Evolutionary conservation across 805 yeast species (phyloP), one percentile per base, ranked within the genome.

Genomic region (Wickerhamiella dianesei): DNA sequence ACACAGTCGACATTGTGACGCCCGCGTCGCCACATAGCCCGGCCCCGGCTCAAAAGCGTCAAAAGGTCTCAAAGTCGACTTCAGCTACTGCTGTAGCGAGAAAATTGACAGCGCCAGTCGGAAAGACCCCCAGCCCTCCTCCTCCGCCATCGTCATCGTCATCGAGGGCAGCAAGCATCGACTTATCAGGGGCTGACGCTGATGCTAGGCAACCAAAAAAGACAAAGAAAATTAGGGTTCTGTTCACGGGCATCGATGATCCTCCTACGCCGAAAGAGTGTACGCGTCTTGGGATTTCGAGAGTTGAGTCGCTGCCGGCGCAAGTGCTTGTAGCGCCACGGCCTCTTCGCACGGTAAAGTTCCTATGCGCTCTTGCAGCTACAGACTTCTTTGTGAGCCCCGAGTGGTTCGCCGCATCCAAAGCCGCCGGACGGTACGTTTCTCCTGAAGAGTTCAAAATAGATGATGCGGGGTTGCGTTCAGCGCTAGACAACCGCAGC

Each of bases 291-390:
- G 95, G 95, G 0, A 73, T 88, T 25, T 63, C 64, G 21, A 64
- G 82, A 4, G 61, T 64, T 4, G 59, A 61, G 13, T 54, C 58
- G 9, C 64, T 69, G 13, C 75, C 72, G 2, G 68, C 68, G 6
- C 63, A 67, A 16, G 50, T 73, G 4, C 44, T 56, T 2, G 75
- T 88, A 9, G 88, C 96, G 0, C 95, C 96, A 1, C 77, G 77
- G 50, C 70, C 82, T n/a, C 59, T 82, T 55, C 69, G 96, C 53
- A 89, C 97, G 0, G 95, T 82, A 48, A 92, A 89, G 64, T 88
- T 89, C 57, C 69, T 89, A 46, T 73, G 74, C 40, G 77, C 87
- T 18, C 64, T 87, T 44, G 75, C 86, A 45, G 68, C 68, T 39
- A 77, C 70, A 1, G 51, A 52, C 21, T 48, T 49, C 6, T 54